A percentile compares a stretch with the other conserved stretches of the same genome.
These are phyloP conservation scores for Avicennia marina DNA, from an alignment of 257 asterid species.

Conservation along the genomic window DNA sequence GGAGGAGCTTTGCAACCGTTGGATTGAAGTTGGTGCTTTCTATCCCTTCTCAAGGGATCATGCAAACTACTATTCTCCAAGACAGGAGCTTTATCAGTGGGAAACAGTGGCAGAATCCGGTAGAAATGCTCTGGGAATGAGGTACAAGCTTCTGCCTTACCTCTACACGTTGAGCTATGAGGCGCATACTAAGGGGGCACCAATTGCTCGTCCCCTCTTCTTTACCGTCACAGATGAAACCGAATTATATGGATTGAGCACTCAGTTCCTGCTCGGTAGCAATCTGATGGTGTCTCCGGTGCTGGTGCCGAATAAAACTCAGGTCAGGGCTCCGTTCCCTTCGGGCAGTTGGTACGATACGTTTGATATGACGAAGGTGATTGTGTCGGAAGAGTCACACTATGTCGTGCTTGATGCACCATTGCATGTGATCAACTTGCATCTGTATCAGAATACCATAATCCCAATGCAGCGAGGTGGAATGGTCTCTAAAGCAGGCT, in stretches of 20 bases:
- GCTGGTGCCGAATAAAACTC: constrained; percentile 37
- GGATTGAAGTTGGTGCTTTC: constrained; percentile 84
- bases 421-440: constrained; percentile 61
- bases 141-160: constrained; percentile 53
- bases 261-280: constrained; percentile 79
- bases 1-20: constrained; percentile 87
- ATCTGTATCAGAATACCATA: constrained; percentile 67
- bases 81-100: constrained; percentile 58
- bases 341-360: constrained; percentile 77
- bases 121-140: constrained; percentile 42
- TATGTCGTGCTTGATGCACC: constrained; percentile 62
- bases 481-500: too few species aligned
- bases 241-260: constrained; percentile 57
- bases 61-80: constrained; percentile 16
- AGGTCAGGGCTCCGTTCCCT: constrained; percentile 60
- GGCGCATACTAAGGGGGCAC: constrained; percentile 47
- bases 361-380: constrained; percentile 61
- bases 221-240: constrained; percentile 56
- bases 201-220: constrained; percentile 68
- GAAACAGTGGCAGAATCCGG: constrained; percentile 58
- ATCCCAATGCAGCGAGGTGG: constrained; percentile 70
- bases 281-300: constrained; percentile 88
- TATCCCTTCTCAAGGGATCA: constrained; percentile 71
- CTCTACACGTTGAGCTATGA: constrained; percentile 54
- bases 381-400: constrained; percentile 36